Conservation (phyloP, 192 early-diverging fungal species). For the Coemansia guatemalensis region DNA sequence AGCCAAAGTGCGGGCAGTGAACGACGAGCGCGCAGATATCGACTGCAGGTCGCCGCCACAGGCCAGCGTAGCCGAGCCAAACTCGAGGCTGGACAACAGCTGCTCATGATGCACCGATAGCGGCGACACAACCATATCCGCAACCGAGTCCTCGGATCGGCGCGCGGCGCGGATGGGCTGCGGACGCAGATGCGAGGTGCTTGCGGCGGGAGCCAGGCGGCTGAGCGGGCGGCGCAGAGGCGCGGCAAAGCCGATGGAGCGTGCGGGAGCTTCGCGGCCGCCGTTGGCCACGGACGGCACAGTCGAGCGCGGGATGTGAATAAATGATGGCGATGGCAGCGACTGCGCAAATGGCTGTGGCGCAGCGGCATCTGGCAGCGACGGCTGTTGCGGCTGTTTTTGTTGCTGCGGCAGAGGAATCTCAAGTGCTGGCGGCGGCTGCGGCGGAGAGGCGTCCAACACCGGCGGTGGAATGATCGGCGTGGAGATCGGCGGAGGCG, state of each 20-base stretch:
- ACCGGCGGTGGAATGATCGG: conserved; percentile 21
- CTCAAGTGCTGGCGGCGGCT: neutral
- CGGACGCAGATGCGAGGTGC: neutral
- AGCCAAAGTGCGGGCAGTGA: conserved; percentile 11
- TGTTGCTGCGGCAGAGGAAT: neutral
- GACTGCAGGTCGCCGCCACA: conserved; percentile 18
- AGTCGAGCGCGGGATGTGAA: conserved; percentile 16
- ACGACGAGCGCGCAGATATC: conserved; percentile 17
- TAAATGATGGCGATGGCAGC: conserved; percentile 35
- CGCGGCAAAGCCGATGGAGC: neutral
- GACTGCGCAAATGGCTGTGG: neutral
- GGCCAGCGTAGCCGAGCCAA: conserved; percentile 36
- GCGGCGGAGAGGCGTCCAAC: neutral
- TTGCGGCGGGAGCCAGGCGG: too few species aligned
- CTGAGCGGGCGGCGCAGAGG: conserved; percentile 1
- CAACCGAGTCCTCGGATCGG: conserved; percentile 21
- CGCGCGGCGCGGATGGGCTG: conserved; percentile 20
- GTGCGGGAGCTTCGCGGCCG: conserved; percentile 8
- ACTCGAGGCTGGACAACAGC: conserved; percentile 30
- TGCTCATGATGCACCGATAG: conserved; percentile 8
- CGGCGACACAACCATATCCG: neutral
- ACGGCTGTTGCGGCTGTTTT: neutral
- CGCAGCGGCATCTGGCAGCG: neutral
- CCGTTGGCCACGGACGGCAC: conserved; percentile 31
- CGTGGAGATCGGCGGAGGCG: conserved; percentile 19